Evolutionary conservation across 192 early-diverging fungal species (phyloP).

Genomic region (Cetraspora pellucida): DNA sequence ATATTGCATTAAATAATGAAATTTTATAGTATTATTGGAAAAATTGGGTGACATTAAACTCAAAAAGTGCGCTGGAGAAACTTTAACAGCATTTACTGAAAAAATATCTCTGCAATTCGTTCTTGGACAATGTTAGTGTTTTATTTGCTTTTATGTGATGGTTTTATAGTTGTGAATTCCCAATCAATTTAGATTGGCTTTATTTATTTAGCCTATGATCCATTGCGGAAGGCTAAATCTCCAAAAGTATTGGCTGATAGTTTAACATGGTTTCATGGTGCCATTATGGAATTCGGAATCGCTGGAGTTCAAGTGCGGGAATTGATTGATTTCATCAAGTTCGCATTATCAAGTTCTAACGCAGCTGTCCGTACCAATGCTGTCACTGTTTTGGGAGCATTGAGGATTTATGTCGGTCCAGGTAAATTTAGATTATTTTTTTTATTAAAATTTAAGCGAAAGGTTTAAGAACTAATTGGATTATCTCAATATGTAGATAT

Average conservation of each 20-base stretch:
- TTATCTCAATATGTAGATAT: slow-evolving; percentile 54
- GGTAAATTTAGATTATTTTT: slow-evolving; percentile 40
- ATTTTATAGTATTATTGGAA: slow-evolving; percentile 68
- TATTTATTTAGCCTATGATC: slow-evolving; percentile 59
- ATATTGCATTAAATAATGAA: slow-evolving; percentile 16
- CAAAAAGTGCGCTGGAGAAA: slow-evolving; percentile 80
- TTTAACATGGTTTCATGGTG: slow-evolving; percentile 82
- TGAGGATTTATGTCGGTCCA: slow-evolving; percentile 83
- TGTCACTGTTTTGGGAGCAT: slow-evolving; percentile 76
- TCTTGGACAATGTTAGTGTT: slow-evolving; percentile 57
- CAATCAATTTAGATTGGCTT: not conserved
- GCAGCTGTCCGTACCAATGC: slow-evolving; percentile 79
- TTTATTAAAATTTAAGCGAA: not conserved
- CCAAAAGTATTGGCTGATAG: slow-evolving; percentile 91
- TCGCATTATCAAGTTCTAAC: slow-evolving; percentile 80
- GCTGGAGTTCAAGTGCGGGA: slow-evolving; percentile 72
- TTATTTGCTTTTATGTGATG: not conserved
- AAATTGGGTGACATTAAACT: slow-evolving; percentile 96
- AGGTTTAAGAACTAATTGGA: no score
- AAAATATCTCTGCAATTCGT: slow-evolving; percentile 79
- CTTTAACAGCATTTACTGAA: slow-evolving; percentile 79
- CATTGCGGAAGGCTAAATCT: slow-evolving; percentile 78
- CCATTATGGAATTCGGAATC: slow-evolving; percentile 90
- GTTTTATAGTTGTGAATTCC: not conserved
- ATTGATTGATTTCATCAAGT: slow-evolving; percentile 85